Conservation (phyloP, 2,329 filamentous ascomycete species). For the Chaetothyriales sp. region DNA sequence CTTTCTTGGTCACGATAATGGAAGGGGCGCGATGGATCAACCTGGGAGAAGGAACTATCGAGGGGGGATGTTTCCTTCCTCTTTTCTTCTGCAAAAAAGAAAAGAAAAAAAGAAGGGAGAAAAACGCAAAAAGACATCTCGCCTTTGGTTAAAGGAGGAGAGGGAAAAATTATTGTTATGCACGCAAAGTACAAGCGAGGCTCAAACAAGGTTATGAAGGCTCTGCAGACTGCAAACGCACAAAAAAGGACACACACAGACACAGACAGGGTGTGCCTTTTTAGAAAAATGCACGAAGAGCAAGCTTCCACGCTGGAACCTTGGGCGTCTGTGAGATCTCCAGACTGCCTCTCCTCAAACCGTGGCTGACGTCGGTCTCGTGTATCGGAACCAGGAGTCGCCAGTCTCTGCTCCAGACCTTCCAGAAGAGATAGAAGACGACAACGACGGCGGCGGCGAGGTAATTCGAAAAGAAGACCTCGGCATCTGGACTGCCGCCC, state of each 20-base stretch:
- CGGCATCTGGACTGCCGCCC: conserved; percentile 24
- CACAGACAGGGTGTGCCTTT: background rate
- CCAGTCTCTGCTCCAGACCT: conserved; percentile 17
- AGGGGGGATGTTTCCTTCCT: too few relatives aligned
- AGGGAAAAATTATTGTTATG: too few relatives aligned
- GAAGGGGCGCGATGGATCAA: too few relatives aligned
- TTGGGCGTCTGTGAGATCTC: background rate
- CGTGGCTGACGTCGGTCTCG: conserved; percentile 13
- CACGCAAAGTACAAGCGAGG: too few relatives aligned
- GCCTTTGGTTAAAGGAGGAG: too few relatives aligned
- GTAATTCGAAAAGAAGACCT: conserved; percentile 33
- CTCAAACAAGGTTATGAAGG: too few relatives aligned
- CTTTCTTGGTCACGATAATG: too few relatives aligned
- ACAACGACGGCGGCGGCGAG: conserved; percentile 33
- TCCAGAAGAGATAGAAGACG: conserved; percentile 29
- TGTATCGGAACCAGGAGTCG: conserved; percentile 7
- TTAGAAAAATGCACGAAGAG: conserved; percentile 2
- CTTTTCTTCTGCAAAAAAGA: background rate
- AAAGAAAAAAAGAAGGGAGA: too few relatives aligned
- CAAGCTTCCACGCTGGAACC: background rate
- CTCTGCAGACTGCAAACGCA: too few relatives aligned
- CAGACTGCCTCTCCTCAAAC: conserved; percentile 9
- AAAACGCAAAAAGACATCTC: too few relatives aligned
- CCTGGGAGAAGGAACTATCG: too few relatives aligned
- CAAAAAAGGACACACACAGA: too few relatives aligned